Percentiles rank a stretch among this genome's conserved stretches.
These are phyloP conservation scores for Ustulina deusta DNA, from an alignment of 2,329 filamentous ascomycete genomes.

Conservation along the genomic window DNA sequence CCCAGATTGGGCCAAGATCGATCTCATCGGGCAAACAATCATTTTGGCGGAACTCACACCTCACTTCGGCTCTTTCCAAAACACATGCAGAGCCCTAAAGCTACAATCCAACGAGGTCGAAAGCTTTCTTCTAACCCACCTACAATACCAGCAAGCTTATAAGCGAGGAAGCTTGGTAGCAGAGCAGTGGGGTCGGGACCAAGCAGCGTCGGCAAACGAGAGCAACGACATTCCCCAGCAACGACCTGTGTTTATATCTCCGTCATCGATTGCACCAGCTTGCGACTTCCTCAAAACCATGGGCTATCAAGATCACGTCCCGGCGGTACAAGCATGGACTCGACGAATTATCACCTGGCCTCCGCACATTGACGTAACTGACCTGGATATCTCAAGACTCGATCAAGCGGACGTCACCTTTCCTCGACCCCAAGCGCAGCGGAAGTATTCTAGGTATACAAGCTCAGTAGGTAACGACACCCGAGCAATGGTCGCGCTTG, in stretches of 20 bases:
- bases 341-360: slow-evolving; percentile 22
- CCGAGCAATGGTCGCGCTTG: slow-evolving; percentile 19
- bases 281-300: slow-evolving; percentile 28
- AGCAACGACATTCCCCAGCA: slow-evolving; percentile 29
- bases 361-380: slow-evolving; percentile 17
- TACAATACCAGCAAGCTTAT: slow-evolving; percentile 13
- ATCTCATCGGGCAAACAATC: slow-evolving; percentile 33
- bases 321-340: slow-evolving; percentile 19
- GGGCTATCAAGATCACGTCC: slow-evolving; percentile 1
- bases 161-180: slow-evolving; percentile 11
- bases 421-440: not conserved
- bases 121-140: slow-evolving; percentile 23
- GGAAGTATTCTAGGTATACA: not conserved
- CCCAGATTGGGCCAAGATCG: slow-evolving; percentile 33
- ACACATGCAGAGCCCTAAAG: slow-evolving; percentile 20
- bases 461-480: slow-evolving; percentile 7
- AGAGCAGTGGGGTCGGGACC: slow-evolving; percentile 27
- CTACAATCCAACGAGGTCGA: slow-evolving; percentile 27
- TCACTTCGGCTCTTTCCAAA: slow-evolving; percentile 28
- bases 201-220: slow-evolving; percentile 3
- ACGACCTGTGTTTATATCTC: slow-evolving; percentile 19
- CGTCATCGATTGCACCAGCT: slow-evolving; percentile 29
- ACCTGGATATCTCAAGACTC: not conserved
- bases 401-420: slow-evolving; percentile 13
- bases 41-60: slow-evolving; percentile 20